Base-by-base conservation (phyloP, 1,284 basidiomycete genomes). In the Marasmius oreades region DNA sequence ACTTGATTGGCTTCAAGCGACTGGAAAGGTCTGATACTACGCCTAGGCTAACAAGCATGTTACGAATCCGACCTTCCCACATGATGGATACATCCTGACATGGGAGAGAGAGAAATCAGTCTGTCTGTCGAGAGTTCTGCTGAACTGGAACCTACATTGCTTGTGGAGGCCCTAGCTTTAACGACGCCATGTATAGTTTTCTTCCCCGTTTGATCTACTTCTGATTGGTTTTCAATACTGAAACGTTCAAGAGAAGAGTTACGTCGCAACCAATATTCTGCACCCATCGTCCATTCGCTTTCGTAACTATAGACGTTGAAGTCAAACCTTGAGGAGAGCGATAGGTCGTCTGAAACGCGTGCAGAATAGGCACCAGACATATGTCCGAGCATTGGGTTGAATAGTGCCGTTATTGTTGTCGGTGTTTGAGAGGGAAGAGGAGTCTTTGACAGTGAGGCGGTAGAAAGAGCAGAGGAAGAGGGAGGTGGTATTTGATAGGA, bases 281-380 rank as follows among this genome's bases (percentile, higher is more conserved):
- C 88, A n/a, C 93, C 96, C 71, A 98, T 80, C 4, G 92, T 90
- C 85, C 95, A 90, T 69, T 98, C 95, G 67, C 92, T 94, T 64
- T 97, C 94, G 71, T 96, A 98, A 67, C 92, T 95, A 68, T 97
- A 98, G 24, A 96, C 85, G 66, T 99, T 99, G 72, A 98, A 95
- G 67, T 98, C 95, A 68, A 96, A 98, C 16, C 96, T 82, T 2
- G 93, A 92, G 54, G 91, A 90, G 5, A 98, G 72, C 0, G 92
- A 86, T n/a, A 98, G 82, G 68, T 96, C 92, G 2, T 82, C 81
- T 1, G 92, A 91, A 24, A 95, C 87, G 51, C 88, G 86, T 0
- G 95, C 93, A 0, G 94, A 90, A 69, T 98, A 98, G 24, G 95
- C 92, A 1, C 89, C 83, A 2, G 93, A 93, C 28, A 98, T 79